Base-by-base conservation (phyloP, 306 rosid genomes). In the Dryas alaskensis region DNA sequence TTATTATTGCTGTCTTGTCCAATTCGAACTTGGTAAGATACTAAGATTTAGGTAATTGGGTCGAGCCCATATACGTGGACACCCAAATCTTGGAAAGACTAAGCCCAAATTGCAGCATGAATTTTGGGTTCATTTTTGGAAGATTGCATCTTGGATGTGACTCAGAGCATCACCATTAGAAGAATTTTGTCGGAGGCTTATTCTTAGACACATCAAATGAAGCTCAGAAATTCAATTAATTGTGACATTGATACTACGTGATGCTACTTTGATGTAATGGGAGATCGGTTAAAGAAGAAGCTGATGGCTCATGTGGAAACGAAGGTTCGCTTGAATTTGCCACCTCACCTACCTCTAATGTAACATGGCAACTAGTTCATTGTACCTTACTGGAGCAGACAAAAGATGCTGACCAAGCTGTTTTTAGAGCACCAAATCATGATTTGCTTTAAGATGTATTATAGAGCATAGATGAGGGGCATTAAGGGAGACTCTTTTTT, bases 311-410 rank as follows among this genome's bases (percentile, higher is more conserved):
- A 16, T 16, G 60, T 47, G 12, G 75, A 3, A 71, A 10, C 65
- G n/a, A 50, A 48, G 31, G 59, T 39, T 65, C 53, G 10, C 40
- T 10, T 77, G 53, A 52, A 60, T 68, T 69, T 19, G 70, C 80
- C 73, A 51, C 10, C 54, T 63, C 78, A 66, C 62, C 69, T 0
- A 14, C 51, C 9, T 57, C 69, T 65, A 65, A 31, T 31, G 37
- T 31, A 31, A 48, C 82, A 57, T 72, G 78, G 50, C 67, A 70
- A 78, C 67, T 17, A 44, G 55, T 37, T 39, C 19, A 17, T 46
- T 66, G 60, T 57, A 54, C 60, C 66, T 44, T 17, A 5, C 14
- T 45, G 6, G 31, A 62, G 43, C 70, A 19, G 62, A 62, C 70
- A 39, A 62, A 61, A 62, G 8, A 62, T 37, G 3, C 1, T 39